Conservation (phyloP, 352 stramenopile genomes). For the Pythium folliculosum region DNA sequence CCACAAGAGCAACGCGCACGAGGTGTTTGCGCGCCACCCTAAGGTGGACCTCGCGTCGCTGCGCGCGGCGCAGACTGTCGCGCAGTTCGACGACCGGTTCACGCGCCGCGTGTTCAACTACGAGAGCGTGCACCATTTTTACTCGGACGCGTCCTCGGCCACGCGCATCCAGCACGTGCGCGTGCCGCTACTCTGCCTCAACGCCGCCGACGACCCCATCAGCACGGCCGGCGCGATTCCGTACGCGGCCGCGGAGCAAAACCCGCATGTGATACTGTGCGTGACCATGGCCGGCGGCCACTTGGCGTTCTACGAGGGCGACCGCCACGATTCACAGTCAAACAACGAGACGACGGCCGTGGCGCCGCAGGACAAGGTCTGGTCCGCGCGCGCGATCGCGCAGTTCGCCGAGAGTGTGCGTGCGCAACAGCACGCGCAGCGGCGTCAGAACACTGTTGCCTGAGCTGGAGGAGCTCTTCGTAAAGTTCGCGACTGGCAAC, state of each 20-base stretch:
- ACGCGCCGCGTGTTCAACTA: constrained; percentile 64
- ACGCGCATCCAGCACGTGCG: constrained; percentile 42
- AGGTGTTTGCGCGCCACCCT: constrained; percentile 55
- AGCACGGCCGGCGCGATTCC: constrained; percentile 45
- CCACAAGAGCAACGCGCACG: constrained; percentile 62
- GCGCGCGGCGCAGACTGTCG: constrained; percentile 39
- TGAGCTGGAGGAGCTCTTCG: not conserved
- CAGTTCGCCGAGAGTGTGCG: constrained; percentile 62
- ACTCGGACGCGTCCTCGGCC: constrained; percentile 52
- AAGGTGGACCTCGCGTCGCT: constrained; percentile 57
- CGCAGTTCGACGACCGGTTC: constrained; percentile 67
- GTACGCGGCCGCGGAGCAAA: constrained; percentile 39
- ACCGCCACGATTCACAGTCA: constrained; percentile 18
- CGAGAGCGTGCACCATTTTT: constrained; percentile 59
- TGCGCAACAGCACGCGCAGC: not conserved
- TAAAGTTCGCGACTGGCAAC: constrained; percentile 3
- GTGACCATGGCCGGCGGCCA: constrained; percentile 66
- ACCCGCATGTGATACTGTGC: constrained; percentile 69
- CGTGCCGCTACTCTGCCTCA: constrained; percentile 66
- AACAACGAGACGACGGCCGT: not conserved
- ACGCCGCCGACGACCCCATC: constrained; percentile 68
- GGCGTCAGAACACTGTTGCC: not conserved
- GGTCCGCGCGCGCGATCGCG: constrained; percentile 52
- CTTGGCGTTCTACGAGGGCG: constrained; percentile 67
- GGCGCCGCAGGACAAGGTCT: constrained; percentile 30